Evolutionary conservation across 2,329 filamentous ascomycete genomes (phyloP).

Genomic region (Rhynchosporium graminicola): DNA sequence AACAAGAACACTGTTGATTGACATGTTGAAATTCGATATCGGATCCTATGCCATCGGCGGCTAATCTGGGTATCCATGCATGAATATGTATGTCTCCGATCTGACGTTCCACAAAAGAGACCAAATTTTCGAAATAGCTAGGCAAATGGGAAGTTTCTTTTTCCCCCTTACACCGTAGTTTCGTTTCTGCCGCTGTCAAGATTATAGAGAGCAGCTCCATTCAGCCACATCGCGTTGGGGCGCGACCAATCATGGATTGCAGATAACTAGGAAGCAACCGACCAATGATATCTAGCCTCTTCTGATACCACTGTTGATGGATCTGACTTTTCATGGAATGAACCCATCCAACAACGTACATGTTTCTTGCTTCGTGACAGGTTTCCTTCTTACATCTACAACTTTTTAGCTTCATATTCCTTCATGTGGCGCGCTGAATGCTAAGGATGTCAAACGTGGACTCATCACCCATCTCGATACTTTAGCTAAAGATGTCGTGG

Average conservation of each 20-base stretch:
- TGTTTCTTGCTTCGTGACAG: no score
- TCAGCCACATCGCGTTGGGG: neutral
- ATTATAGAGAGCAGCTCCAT: neutral
- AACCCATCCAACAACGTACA: no score
- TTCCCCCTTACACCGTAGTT: neutral
- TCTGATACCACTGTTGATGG: no score
- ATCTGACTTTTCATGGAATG: no score
- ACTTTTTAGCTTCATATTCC: no score
- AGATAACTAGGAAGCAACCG: no score
- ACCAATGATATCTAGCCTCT: no score
- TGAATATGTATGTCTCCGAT: neutral
- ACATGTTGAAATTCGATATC: neutral
- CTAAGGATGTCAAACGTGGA: no score
- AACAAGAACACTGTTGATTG: neutral
- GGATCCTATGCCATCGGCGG: neutral
- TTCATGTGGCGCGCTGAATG: no score
- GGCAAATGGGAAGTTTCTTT: neutral
- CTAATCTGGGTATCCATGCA: conserved; percentile 11
- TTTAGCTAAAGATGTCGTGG: no score
- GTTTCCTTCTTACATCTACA: no score
- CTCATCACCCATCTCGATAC: no score
- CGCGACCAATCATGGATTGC: neutral
- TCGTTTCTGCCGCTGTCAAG: conserved; percentile 1
- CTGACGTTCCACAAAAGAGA: neutral
- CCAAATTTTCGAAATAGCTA: neutral